These are phyloP conservation scores for Rhodotorula sp. DNA, from an alignment of 1,284 basidiomycete species.

Conservation along the genomic window DNA sequence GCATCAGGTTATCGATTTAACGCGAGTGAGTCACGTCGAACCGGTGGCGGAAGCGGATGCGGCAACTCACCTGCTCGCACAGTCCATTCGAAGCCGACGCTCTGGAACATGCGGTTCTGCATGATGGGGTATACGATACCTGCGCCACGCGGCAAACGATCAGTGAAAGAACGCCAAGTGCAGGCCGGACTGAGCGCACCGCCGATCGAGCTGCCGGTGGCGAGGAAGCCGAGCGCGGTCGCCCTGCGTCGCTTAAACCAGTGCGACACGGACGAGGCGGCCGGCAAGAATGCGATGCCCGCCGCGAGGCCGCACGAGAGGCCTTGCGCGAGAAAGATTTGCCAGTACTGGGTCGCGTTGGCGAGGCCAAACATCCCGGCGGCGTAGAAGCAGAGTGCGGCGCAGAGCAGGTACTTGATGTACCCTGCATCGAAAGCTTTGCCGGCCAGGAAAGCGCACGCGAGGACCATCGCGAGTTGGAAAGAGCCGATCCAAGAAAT, in stretches of 20 bases:
- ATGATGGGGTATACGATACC: slow-evolving; percentile 28
- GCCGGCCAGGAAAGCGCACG: slow-evolving; percentile 35
- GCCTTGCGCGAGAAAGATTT: slow-evolving; percentile 41
- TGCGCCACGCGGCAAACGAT: not conserved
- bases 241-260: slow-evolving; percentile 40
- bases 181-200: slow-evolving; percentile 20
- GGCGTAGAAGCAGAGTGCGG: slow-evolving; percentile 29
- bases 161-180: too few relatives aligned
- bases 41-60: not conserved
- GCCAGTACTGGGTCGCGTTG: slow-evolving; percentile 27
- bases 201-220: slow-evolving; percentile 39
- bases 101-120: slow-evolving; percentile 28
- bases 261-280: slow-evolving; percentile 41
- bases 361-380: slow-evolving; percentile 38
- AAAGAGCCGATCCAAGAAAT: slow-evolving; percentile 39
- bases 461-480: slow-evolving; percentile 30
- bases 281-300: slow-evolving; percentile 41
- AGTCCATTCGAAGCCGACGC: slow-evolving; percentile 36
- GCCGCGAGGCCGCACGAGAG: slow-evolving; percentile 33
- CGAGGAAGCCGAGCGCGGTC: slow-evolving; percentile 40
- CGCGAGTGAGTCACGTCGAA: too few relatives aligned
- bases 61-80: slow-evolving; percentile 16
- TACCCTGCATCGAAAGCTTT: slow-evolving; percentile 43
- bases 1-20: not conserved
- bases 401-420: slow-evolving; percentile 34